Evolutionary conservation across 1,284 basidiomycete species (phyloP).

Genomic region (Puccinia coronata): DNA sequence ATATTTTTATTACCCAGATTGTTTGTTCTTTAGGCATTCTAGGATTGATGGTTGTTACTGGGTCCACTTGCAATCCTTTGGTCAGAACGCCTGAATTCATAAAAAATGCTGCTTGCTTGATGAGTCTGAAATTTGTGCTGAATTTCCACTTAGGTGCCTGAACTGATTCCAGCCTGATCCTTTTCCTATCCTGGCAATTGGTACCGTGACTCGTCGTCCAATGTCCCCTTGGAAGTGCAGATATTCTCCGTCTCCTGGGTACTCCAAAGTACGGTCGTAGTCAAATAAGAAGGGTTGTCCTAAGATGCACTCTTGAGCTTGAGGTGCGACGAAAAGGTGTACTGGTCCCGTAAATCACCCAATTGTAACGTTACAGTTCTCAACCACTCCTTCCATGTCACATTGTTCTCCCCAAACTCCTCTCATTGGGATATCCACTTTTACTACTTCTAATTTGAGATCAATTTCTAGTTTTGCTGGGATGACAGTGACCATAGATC

Average conservation of each 20-base stretch:
- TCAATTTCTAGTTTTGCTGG: background rate
- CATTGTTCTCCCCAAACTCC: background rate
- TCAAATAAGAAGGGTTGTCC: background rate
- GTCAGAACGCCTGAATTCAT: background rate
- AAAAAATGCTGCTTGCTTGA: background rate
- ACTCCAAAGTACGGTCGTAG: background rate
- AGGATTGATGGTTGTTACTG: background rate
- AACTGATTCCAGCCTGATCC: background rate
- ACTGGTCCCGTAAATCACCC: background rate
- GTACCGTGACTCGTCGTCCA: background rate
- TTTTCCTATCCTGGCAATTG: background rate
- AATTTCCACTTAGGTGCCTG: background rate
- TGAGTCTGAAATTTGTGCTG: background rate
- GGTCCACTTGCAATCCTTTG: background rate
- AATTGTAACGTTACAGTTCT: background rate
- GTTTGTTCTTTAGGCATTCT: background rate
- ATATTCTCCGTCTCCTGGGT: background rate
- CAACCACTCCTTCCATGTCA: conserved; percentile 1
- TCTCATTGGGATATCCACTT: conserved; percentile 5
- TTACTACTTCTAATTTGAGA: background rate
- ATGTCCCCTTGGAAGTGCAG: background rate
- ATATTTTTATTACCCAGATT: background rate
- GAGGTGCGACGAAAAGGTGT: background rate
- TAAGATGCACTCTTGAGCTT: background rate
- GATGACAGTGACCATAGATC: background rate